A percentile compares a stretch with the other conserved stretches of the same genome.
phyloP scores from a whole-genome alignment of 805 yeast genomes.

The Wickerhamia fluorescens region DNA sequence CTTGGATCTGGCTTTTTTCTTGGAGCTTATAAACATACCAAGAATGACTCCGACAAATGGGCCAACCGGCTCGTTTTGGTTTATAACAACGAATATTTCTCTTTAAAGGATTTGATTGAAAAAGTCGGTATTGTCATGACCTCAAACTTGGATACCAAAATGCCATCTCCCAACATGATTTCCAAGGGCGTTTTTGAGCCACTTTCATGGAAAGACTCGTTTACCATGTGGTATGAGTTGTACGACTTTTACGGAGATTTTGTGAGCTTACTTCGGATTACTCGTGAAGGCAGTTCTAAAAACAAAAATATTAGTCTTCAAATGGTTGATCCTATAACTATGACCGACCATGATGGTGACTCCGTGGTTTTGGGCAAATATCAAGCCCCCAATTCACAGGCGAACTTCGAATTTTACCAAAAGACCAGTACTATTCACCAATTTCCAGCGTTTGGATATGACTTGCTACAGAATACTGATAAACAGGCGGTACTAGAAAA shows the following conservation, averaged over 20 bases:
- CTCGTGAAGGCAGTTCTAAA: constrained; percentile 14
- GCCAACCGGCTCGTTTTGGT: constrained; percentile 17
- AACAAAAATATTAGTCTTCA: constrained; percentile 12
- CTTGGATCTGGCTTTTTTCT: constrained; percentile 28
- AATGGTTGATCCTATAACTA: constrained; percentile 24
- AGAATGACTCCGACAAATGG: constrained; percentile 13
- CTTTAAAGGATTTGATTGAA: constrained; percentile 9
- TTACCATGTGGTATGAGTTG: constrained; percentile 30
- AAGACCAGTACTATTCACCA: too few species aligned
- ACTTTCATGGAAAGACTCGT: constrained; percentile 23
- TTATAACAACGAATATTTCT: constrained; percentile 12
- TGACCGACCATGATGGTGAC: constrained; percentile 27
- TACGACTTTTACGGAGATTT: constrained; percentile 29
- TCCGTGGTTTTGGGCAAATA: constrained; percentile 10
- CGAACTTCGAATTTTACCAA: constrained; percentile 21
- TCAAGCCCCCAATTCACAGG: constrained; percentile 17
- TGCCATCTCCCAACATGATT: constrained; percentile 19
- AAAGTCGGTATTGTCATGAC: constrained; percentile 16
- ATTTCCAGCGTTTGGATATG: too few species aligned
- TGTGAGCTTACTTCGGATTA: constrained; percentile 16
- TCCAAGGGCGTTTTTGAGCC: constrained; percentile 2
- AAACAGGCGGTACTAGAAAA: too few species aligned
- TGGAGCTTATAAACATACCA: constrained; percentile 12
- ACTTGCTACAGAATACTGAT: too few species aligned
- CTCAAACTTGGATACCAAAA: constrained; percentile 15